These are phyloP conservation scores for Penicillium occitanis DNA, from an alignment of 2,329 filamentous ascomycete species.

Conservation along the genomic window DNA sequence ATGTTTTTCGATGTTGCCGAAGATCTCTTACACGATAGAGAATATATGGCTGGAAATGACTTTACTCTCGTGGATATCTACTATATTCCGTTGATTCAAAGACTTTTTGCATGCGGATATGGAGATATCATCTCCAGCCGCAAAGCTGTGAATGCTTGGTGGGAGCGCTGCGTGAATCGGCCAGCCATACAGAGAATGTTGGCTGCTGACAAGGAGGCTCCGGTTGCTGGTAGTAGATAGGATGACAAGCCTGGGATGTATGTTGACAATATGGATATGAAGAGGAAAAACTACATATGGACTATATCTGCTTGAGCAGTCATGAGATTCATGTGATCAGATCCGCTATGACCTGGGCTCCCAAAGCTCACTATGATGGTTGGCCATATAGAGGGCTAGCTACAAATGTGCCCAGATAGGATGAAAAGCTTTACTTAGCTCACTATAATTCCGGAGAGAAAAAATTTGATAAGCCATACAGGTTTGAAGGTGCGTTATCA, in stretches of 20 bases:
- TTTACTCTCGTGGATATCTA: conserved; percentile 20
- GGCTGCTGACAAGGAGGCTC: conserved; percentile 14
- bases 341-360: too few species aligned
- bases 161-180: conserved; percentile 15
- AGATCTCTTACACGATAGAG: conserved; percentile 1
- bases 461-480: too few species aligned
- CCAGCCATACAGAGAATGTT: conserved; percentile 15
- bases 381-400: too few species aligned
- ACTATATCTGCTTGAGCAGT: too few species aligned
- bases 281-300: not conserved
- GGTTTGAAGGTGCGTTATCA: too few species aligned
- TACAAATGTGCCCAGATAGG: too few species aligned
- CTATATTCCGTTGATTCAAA: conserved; percentile 17
- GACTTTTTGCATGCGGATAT: conserved; percentile 16
- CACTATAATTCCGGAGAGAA: too few species aligned
- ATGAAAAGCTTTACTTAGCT: too few species aligned
- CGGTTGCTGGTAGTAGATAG: conserved; percentile 1
- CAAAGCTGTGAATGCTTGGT: conserved; percentile 16
- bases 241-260: not conserved
- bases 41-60: conserved; percentile 18
- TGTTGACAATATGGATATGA: not conserved
- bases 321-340: too few species aligned
- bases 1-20: conserved; percentile 19
- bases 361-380: too few species aligned
- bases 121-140: conserved; percentile 13